Conservation (phyloP, 2,329 filamentous ascomycete genomes). For the Aspergillus quadricinctus region DNA sequence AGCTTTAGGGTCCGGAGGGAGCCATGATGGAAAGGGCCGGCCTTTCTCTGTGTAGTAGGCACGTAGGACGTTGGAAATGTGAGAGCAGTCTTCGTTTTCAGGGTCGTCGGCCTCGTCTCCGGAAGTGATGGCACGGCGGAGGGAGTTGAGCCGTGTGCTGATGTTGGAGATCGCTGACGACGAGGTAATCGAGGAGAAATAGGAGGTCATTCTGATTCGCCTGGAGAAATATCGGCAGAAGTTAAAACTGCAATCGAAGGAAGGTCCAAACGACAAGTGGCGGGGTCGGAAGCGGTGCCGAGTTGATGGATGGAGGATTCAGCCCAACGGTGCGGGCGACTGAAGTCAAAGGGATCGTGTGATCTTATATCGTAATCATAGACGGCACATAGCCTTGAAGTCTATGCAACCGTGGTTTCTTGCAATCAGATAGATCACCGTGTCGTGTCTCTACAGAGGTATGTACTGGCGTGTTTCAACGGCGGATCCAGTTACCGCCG, state of each 20-base stretch:
- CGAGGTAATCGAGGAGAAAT: slow-evolving; percentile 65
- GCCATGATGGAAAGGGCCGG: slow-evolving; percentile 75
- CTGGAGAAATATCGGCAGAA: background rate
- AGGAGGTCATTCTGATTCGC: slow-evolving; percentile 64
- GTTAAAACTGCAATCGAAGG: background rate
- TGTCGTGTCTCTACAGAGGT: background rate
- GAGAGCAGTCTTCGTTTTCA: slow-evolving; percentile 73
- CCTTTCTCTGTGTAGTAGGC: slow-evolving; percentile 90
- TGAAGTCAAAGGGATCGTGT: background rate
- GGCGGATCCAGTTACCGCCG: background rate
- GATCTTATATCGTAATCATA: background rate
- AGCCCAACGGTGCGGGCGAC: background rate
- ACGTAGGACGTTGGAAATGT: slow-evolving; percentile 88
- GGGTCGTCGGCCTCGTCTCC: slow-evolving; percentile 42
- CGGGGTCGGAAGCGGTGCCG: slow-evolving; percentile 20
- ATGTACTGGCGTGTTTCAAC: background rate
- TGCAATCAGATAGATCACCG: background rate
- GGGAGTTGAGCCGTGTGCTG: slow-evolving; percentile 54
- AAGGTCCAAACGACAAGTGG: slow-evolving; percentile 14
- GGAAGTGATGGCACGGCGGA: slow-evolving; percentile 46
- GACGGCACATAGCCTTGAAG: background rate
- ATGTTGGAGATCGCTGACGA: slow-evolving; percentile 48
- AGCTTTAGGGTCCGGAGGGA: slow-evolving; percentile 82
- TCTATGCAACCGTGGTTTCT: background rate
- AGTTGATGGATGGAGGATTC: slow-evolving; percentile 2